A percentile compares a stretch with the other conserved stretches of the same genome.
phyloP scores from a whole-genome alignment of 2,329 filamentous ascomycete genomes.

The Coniochaeta sp. region DNA sequence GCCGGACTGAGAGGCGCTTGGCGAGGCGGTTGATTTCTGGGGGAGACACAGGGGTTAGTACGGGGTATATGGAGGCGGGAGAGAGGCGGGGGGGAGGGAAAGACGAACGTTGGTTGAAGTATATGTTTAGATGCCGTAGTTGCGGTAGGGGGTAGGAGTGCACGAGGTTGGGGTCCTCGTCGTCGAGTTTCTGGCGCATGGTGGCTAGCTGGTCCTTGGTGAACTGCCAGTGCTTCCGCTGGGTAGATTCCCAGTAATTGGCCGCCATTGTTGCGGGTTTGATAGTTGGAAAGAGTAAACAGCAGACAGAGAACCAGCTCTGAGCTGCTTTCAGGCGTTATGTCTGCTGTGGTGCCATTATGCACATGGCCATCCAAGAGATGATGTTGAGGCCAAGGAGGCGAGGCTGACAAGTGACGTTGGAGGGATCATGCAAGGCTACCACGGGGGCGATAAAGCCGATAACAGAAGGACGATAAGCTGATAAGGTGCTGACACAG shows the following conservation, averaged over 20 bases:
- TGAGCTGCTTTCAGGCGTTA: background rate
- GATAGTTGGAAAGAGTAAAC: background rate
- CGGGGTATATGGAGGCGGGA: background rate
- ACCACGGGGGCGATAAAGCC: too few relatives aligned
- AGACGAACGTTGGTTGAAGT: slow-evolving; percentile 76
- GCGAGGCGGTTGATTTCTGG: slow-evolving; percentile 75
- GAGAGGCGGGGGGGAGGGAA: too few relatives aligned
- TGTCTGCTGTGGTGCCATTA: background rate
- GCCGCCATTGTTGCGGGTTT: slow-evolving; percentile 70
- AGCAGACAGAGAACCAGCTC: slow-evolving; percentile 1
- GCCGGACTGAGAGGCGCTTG: slow-evolving; percentile 75
- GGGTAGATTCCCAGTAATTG: slow-evolving; percentile 95
- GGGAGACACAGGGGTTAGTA: background rate
- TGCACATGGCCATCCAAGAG: background rate
- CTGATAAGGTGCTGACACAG: background rate
- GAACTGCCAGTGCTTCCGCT: slow-evolving; percentile 86
- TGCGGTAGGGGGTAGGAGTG: slow-evolving; percentile 79
- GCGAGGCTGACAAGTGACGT: slow-evolving; percentile 2
- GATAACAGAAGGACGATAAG: too few relatives aligned
- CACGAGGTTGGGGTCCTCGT: slow-evolving; percentile 66
- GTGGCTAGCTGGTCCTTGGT: slow-evolving; percentile 71
- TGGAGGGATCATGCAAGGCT: background rate
- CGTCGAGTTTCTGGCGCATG: slow-evolving; percentile 69
- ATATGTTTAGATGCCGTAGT: slow-evolving; percentile 76
- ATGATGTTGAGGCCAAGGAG: background rate